Conservation (phyloP, 495 filamentous ascomycete species). For the Penicillium desertorum region DNA sequence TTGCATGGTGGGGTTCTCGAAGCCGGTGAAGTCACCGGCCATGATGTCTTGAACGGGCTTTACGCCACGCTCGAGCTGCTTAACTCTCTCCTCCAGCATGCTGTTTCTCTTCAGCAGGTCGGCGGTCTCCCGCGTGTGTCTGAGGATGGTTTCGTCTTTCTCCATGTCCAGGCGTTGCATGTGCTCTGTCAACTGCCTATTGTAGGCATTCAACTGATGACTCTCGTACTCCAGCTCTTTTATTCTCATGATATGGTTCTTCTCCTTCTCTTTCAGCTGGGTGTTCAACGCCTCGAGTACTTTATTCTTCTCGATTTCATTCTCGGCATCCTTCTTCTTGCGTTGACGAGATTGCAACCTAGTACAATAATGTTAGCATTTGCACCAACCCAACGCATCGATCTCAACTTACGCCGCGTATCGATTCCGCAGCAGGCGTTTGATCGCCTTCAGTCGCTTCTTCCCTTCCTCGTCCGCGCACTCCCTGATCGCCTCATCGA, state of each 20-base stretch:
- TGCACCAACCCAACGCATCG: too few species aligned
- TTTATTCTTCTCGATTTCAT: neutral
- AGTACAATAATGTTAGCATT: constrained; percentile 36
- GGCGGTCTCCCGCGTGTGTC: constrained; percentile 89
- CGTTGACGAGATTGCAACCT: constrained; percentile 95
- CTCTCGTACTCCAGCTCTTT: constrained; percentile 64
- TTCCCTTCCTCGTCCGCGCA: constrained; percentile 90
- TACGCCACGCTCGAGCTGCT: constrained; percentile 69
- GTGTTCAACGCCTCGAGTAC: constrained; percentile 77
- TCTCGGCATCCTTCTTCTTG: constrained; percentile 98
- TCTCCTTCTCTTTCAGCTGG: too few species aligned
- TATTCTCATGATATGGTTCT: constrained; percentile 40
- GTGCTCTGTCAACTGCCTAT: constrained; percentile 70
- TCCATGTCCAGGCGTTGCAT: constrained; percentile 76
- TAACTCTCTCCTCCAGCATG: constrained; percentile 80
- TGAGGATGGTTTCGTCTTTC: constrained; percentile 86
- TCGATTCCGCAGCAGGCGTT: constrained; percentile 88
- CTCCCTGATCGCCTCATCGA: constrained; percentile 87
- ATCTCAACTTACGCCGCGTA: constrained; percentile 81
- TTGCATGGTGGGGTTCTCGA: constrained; percentile 82
- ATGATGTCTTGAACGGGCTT: constrained; percentile 61
- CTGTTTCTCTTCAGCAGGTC: constrained; percentile 95
- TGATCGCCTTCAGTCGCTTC: constrained; percentile 93
- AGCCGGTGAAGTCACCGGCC: constrained; percentile 69
- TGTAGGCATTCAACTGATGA: constrained; percentile 63